A percentile compares a stretch with the other conserved stretches of the same genome.
These are phyloP conservation scores for Tolypocladium cylindrosporum DNA, from an alignment of 2,329 filamentous ascomycete genomes.

Conservation along the genomic window DNA sequence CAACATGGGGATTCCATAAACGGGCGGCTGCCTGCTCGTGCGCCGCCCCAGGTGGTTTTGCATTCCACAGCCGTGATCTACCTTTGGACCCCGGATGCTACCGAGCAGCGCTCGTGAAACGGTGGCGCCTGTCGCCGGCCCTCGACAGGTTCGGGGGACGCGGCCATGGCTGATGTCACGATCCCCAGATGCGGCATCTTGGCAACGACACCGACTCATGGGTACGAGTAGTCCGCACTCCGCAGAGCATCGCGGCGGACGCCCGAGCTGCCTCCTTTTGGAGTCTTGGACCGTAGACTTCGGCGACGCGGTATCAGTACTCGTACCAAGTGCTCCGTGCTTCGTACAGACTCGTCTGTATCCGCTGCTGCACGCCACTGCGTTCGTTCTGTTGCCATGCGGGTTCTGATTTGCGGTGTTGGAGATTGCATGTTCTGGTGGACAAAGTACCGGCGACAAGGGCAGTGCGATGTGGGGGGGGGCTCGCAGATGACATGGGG, in stretches of 20 bases:
- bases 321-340: neutral
- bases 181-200: neutral
- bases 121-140: neutral
- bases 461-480: neutral
- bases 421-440: neutral
- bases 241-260: neutral
- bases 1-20: neutral
- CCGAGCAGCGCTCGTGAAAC: neutral
- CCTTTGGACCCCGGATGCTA: neutral
- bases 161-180: neutral
- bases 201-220: neutral
- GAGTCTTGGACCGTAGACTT: neutral
- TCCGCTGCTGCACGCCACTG: neutral
- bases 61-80: neutral
- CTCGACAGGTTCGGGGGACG: neutral
- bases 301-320: neutral
- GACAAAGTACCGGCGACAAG: neutral
- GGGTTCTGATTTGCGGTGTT: neutral
- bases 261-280: neutral
- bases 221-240: neutral
- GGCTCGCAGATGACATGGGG: slow-evolving; percentile 10
- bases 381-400: neutral
- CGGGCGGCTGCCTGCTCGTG: neutral
- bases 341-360: neutral
- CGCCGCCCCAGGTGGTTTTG: neutral